Conservation (phyloP, 176 grass and related monocot species). For the Guadua angustifolia region DNA sequence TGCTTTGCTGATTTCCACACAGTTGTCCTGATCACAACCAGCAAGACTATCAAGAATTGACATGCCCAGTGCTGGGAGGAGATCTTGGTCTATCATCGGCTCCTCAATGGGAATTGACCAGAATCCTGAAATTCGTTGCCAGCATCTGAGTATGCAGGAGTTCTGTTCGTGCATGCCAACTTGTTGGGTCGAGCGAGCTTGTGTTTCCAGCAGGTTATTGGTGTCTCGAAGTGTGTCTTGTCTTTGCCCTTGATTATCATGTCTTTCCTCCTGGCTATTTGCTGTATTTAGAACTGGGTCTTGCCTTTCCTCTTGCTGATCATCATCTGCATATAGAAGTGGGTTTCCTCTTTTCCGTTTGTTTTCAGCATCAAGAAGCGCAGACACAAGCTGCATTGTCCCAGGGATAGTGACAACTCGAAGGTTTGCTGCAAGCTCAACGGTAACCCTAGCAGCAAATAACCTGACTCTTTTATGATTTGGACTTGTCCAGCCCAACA, state of each 20-base stretch:
- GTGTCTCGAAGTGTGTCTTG: neutral
- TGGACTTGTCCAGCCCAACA: neutral
- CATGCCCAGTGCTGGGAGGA: slow-evolving; percentile 19
- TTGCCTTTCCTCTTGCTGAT: neutral
- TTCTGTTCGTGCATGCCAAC: neutral
- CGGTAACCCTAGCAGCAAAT: neutral
- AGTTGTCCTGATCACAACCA: slow-evolving; percentile 6
- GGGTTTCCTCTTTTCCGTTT: neutral
- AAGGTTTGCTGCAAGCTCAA: neutral
- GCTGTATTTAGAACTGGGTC: no score
- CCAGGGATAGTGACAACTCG: neutral
- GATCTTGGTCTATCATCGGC: neutral
- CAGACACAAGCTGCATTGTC: neutral
- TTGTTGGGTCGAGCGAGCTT: neutral
- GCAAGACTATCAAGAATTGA: neutral
- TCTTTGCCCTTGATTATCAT: no score
- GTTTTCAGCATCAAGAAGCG: neutral
- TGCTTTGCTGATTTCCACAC: neutral
- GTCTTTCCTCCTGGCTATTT: no score
- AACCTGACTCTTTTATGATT: neutral
- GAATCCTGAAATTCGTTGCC: neutral
- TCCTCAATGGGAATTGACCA: neutral
- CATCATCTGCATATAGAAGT: neutral
- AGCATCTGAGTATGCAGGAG: neutral
- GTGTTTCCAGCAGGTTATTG: neutral